Evolutionary conservation across 192 early-diverging fungal genomes (phyloP), one percentile per base, ranked within the genome.

Genomic region (Haplosporangium gracile): DNA sequence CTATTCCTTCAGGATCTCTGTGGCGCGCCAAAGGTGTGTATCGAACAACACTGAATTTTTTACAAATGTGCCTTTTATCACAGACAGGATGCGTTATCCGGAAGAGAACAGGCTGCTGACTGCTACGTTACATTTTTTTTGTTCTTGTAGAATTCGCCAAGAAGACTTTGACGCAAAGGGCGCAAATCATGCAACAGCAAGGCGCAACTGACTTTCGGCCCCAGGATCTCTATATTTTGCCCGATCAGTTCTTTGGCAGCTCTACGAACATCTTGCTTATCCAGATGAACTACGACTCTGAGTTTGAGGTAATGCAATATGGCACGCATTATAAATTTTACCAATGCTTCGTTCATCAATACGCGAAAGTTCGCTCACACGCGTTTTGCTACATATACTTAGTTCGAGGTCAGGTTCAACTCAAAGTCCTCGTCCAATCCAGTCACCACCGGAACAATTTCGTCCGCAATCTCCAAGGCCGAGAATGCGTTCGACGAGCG

Each of bases 11-110:
- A 20, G 90, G 81, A 16, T 78, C 76, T n/a, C 24, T 91, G 7
- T 96, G 96, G 96, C 88, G 89, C 57, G 90, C 89, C 53, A 95
- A 93, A 86, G 91, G 92, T 93, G 2, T 65, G 60, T 65, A 2
- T 26, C 13, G 9, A 65, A 32, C 2, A 32, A 11, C n/a, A 65
- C 10, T 32, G n/a, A 13, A 65, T 26, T 29, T 29, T 57, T 13
- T 11, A 32, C 9, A 65, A 65, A 7, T 24, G n/a, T 5, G 18
- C 5, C 49, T 4, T 5, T 15, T 20, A 51, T 51, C 5, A 5
- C 18, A 51, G 18, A 5, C 49, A 51, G 49, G 49, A 51, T 18
- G 18, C 49, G 18, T 4, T 18, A 2, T 51, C 16, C 49, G 4
- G 18, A 22, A 4, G 49, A 51, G 15, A 22, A 51, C 5, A 18